Conservation (phyloP, 306 rosid genomes). For the Senna siamea region DNA sequence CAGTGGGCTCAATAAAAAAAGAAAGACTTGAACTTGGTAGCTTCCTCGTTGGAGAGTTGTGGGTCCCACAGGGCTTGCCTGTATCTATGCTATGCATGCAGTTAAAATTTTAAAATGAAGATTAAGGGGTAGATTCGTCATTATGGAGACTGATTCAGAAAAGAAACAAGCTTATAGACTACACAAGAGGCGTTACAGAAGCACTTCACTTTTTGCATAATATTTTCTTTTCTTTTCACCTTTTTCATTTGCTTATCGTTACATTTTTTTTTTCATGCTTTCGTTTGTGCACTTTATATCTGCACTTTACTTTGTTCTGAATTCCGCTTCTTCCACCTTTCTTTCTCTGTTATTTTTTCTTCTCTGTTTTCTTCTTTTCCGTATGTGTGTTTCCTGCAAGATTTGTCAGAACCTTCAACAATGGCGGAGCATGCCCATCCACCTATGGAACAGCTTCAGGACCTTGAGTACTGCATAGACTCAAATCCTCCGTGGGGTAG, state of each 20-base stretch:
- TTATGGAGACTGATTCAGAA: not conserved
- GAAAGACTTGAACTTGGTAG: too few species aligned
- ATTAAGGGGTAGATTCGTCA: constrained; percentile 17
- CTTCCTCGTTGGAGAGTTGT: too few species aligned
- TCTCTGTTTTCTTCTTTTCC: constrained; percentile 27
- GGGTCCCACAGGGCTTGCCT: too few species aligned
- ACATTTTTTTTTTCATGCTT: constrained; percentile 36
- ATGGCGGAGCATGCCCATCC: constrained; percentile 76
- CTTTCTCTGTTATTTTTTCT: not conserved
- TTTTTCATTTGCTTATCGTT: not conserved
- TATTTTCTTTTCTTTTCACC: not conserved
- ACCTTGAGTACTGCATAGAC: constrained; percentile 88
- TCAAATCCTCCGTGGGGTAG: constrained; percentile 90
- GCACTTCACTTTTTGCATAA: too few species aligned
- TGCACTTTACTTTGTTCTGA: constrained; percentile 58
- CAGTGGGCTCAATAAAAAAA: too few species aligned
- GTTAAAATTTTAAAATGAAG: not conserved
- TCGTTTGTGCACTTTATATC: constrained; percentile 60
- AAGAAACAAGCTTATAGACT: constrained; percentile 33
- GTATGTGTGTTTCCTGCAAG: constrained; percentile 36
- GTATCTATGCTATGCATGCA: too few species aligned
- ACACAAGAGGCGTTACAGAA: constrained; percentile 24
- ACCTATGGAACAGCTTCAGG: constrained; percentile 89
- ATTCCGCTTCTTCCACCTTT: constrained; percentile 32
- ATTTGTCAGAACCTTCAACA: constrained; percentile 50